Evolutionary conservation across 805 yeast genomes (phyloP).

Genomic region (Maudiozyma barnettii): DNA sequence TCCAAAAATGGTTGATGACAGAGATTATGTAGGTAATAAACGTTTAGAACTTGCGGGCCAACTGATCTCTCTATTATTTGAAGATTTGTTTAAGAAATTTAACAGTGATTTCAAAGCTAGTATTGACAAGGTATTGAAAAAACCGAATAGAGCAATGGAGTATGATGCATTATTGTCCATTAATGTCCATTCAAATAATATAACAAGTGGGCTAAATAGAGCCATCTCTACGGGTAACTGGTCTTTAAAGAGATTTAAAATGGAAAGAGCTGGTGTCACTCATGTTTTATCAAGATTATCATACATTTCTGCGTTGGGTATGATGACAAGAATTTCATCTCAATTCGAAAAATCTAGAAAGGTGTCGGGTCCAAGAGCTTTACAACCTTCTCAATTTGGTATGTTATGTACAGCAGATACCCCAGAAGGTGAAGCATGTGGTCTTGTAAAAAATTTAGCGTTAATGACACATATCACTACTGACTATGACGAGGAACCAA

Average conservation of each 20-base stretch:
- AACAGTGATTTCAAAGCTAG: constrained; percentile 90
- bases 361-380: constrained; percentile 96
- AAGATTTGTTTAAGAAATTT: constrained; percentile 94
- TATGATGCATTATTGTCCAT: constrained; percentile 88
- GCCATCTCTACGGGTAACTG: constrained; percentile 98
- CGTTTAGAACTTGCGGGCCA: constrained; percentile 97
- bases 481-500: constrained; percentile 92
- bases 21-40: constrained; percentile 97
- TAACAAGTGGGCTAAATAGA: constrained; percentile 87
- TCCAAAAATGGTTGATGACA: constrained; percentile 92
- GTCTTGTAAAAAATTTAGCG: constrained; percentile 92
- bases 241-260: constrained; percentile 96
- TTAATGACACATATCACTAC: constrained; percentile 98
- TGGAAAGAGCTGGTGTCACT: constrained; percentile 99
- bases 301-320: constrained; percentile 90
- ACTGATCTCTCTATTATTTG: constrained; percentile 86
- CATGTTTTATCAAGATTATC: constrained; percentile 88
- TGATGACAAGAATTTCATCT: constrained; percentile 99
- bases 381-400: constrained; percentile 98
- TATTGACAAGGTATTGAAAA: constrained; percentile 86
- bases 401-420: constrained; percentile 98
- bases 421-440: constrained; percentile 99
- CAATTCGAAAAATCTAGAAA: constrained; percentile 97
- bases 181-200: constrained; percentile 84
- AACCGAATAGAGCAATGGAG: constrained; percentile 89